A percentile compares a stretch with the other conserved stretches of the same genome.
These are phyloP conservation scores for Eimeria necatrix DNA, from an alignment of 169 alveolate species.

Conservation along the genomic window DNA sequence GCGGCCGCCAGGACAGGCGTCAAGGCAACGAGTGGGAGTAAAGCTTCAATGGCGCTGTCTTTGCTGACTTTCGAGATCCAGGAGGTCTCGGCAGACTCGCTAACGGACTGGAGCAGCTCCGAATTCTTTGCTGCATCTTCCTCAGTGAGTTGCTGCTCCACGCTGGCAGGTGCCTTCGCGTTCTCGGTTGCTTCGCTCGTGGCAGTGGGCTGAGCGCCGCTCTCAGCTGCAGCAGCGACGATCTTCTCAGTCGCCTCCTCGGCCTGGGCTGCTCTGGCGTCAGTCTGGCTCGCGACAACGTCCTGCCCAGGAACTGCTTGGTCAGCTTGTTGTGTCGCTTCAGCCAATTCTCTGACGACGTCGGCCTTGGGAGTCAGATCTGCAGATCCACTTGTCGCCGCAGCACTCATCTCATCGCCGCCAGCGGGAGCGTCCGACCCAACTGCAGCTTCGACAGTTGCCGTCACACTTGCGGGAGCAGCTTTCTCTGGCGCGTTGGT, in stretches of 20 bases:
- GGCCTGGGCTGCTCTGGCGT: constrained; percentile 35
- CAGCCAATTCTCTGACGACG: constrained; percentile 22
- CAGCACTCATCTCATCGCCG: constrained; percentile 28
- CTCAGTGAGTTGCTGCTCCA: constrained; percentile 47
- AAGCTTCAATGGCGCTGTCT: constrained; percentile 53
- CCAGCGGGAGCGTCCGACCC: constrained; percentile 56
- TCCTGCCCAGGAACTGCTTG: constrained; percentile 16
- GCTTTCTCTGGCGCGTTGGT: constrained; percentile 15
- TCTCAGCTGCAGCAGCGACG: constrained; percentile 14
- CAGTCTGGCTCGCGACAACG: constrained; percentile 39
- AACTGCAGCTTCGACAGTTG: constrained; percentile 40
- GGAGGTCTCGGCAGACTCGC: constrained; percentile 70
- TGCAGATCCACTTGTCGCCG: constrained; percentile 46
- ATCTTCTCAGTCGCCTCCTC: constrained; percentile 43
- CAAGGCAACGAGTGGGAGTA: constrained; percentile 56
- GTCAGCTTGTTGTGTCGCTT: constrained; percentile 47
- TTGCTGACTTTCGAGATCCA: constrained; percentile 67
- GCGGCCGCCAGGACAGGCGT: constrained; percentile 63
- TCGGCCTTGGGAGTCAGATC: constrained; percentile 44
- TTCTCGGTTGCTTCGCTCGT: not conserved
- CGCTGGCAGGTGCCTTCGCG: not conserved
- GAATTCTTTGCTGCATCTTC: constrained; percentile 52
- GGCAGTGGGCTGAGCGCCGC: not conserved
- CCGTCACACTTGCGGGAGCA: constrained; percentile 15
- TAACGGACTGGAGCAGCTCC: constrained; percentile 62